A percentile compares a stretch with the other conserved stretches of the same genome.
These are phyloP conservation scores for Ophiostoma piceae DNA, from an alignment of 2,329 filamentous ascomycete species.

Conservation along the genomic window DNA sequence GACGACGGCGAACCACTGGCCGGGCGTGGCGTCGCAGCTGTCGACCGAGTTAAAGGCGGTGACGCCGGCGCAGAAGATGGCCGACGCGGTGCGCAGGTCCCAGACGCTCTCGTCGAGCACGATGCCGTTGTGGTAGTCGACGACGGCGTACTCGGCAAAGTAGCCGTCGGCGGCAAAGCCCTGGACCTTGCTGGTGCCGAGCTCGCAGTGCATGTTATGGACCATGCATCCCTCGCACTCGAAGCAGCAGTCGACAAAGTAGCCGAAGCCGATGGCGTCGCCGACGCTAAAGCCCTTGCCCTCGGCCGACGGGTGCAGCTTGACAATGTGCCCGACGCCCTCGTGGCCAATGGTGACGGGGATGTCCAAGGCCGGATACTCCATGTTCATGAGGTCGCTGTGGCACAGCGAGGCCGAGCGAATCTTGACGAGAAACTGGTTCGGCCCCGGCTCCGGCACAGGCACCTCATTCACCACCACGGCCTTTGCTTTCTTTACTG, in stretches of 20 bases:
- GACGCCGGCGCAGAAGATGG: slow-evolving; percentile 47
- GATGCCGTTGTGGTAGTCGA: slow-evolving; percentile 43
- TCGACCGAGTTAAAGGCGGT: slow-evolving; percentile 40
- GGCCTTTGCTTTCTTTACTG: slow-evolving; percentile 16
- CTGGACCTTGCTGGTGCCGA: slow-evolving; percentile 37
- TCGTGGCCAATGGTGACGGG: slow-evolving; percentile 40
- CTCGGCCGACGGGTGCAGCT: slow-evolving; percentile 35
- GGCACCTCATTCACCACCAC: slow-evolving; percentile 37
- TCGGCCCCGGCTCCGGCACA: slow-evolving; percentile 39
- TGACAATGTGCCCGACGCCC: slow-evolving; percentile 41
- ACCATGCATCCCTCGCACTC: slow-evolving; percentile 44
- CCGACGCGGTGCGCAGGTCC: slow-evolving; percentile 36
- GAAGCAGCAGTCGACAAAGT: slow-evolving; percentile 43
- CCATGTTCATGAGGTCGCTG: slow-evolving; percentile 31
- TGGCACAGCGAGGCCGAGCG: slow-evolving; percentile 37
- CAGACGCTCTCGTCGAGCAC: slow-evolving; percentile 36
- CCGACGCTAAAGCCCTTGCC: slow-evolving; percentile 40
- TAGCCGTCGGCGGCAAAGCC: slow-evolving; percentile 43
- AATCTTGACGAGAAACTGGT: slow-evolving; percentile 39
- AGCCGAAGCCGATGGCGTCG: slow-evolving; percentile 43
- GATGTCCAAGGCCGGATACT: slow-evolving; percentile 26
- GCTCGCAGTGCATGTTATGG: slow-evolving; percentile 40
- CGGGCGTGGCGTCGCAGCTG: slow-evolving; percentile 33
- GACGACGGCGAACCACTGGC: slow-evolving; percentile 40
- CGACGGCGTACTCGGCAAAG: slow-evolving; percentile 44